Evolutionary conservation across 768 basidiomycete genomes (phyloP), one percentile per base, ranked within the genome.

Genomic region (Arthromyces matolae): DNA sequence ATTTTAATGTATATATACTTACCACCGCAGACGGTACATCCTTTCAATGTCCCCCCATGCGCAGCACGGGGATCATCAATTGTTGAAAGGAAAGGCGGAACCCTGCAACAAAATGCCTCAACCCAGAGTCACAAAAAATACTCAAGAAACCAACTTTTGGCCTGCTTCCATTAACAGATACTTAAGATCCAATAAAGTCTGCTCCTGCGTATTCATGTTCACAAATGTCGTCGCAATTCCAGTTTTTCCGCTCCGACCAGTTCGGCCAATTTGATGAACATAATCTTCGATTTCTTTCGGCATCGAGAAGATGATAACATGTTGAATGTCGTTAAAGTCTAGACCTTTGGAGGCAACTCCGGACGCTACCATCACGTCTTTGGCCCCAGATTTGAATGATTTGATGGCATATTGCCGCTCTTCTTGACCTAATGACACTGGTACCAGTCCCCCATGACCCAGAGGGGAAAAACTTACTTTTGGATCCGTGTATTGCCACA

Each of bases 211-310:
- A 60, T 89, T 90, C 91, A 95, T 95, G 65, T 98, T 98, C 45
- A 98, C 92, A 61, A 99, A 99, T 28, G 96, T 94, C 27, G 96
- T 99, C 25, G 96, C 95, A 47, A 99, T 97, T 42, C 96, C 96
- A 1, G 96, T 99, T 66, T 97, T 97, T 18, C 96, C 96, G 56
- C 89, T 93, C 56, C 96, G 84, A 42, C 96, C 96, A 6, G 96
- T 99, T 51, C 96, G 88, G 22, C 96, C 96, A 55, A 98, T 98
- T 67, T 99, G 95, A 72, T 99, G 96, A 41, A 98, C 95, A 60
- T 99, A 99, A 65, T 99, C 96, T 68, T 99, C 96, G 53, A 99
- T 99, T 71, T 99, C 96, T 67, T 98, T 99, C 0, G 96, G 96
- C 96, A 99, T 98, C 24, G 89, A 85, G 66, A 94, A 99, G 53